Conservation (phyloP, 345 rosid species). For the Geranium rotundifolium region DNA sequence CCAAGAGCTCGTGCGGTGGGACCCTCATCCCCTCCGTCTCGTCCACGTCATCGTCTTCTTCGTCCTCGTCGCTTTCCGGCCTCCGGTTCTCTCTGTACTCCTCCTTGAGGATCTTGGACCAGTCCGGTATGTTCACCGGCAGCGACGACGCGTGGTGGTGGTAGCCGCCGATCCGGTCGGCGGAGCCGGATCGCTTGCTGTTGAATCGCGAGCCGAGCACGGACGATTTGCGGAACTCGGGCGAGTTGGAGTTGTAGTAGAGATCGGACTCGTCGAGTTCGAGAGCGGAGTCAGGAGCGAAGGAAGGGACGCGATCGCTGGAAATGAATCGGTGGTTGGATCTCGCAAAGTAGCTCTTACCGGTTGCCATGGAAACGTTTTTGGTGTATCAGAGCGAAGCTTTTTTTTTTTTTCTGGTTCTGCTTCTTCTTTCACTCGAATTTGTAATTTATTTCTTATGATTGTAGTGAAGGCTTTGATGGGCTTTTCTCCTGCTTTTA, state of each 20-base stretch:
- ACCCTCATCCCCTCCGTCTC: constrained; percentile 26
- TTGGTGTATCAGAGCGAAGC: too few species aligned
- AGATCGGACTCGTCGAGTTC: constrained; percentile 91
- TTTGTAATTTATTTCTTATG: not conserved
- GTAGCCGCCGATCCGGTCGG: constrained; percentile 11
- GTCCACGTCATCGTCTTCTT: constrained; percentile 10
- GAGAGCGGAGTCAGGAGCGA: constrained; percentile 32
- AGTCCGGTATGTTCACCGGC: constrained; percentile 91
- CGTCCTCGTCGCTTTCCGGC: constrained; percentile 29
- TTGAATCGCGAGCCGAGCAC: not conserved
- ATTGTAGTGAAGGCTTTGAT: constrained; percentile 1
- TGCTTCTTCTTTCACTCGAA: too few species aligned
- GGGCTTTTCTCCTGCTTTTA: constrained; percentile 28
- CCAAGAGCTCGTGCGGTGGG: constrained; percentile 93
- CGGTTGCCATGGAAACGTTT: constrained; percentile 43
- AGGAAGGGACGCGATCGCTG: constrained; percentile 27
- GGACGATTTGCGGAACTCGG: constrained; percentile 41
- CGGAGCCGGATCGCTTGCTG: too few species aligned
- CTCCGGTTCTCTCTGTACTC: constrained; percentile 50
- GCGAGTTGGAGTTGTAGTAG: constrained; percentile 36
- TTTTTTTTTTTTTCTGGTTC: not conserved
- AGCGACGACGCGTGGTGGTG: constrained; percentile 38
- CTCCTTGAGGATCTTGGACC: constrained; percentile 83
- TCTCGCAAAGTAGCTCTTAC: constrained; percentile 53
- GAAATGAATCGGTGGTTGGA: constrained; percentile 58